Evolutionary conservation across 1,139 yeast genomes (phyloP).

Genomic region (Taphrina pruni): DNA sequence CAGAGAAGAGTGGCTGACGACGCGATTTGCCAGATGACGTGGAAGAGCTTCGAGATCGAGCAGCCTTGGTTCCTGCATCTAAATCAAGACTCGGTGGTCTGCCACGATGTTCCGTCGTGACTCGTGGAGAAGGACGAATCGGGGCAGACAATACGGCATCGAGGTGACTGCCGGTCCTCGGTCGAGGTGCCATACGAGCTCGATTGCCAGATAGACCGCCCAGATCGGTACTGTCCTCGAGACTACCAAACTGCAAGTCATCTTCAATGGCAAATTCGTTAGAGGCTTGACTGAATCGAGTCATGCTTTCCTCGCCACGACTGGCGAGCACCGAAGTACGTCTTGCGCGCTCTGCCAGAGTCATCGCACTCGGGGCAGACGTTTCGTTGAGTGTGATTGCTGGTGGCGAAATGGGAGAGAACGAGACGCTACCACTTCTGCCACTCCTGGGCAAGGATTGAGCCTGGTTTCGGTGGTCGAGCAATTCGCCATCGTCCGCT

Average conservation of each 20-base stretch:
- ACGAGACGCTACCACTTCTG: conserved; percentile 23
- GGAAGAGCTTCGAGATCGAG: neutral
- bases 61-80: neutral
- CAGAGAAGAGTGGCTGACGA: conserved; percentile 24
- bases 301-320: conserved; percentile 30
- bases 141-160: conserved; percentile 32
- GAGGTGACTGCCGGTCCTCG: conserved; percentile 35
- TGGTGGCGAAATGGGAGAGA: conserved; percentile 13
- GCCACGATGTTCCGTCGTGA: conserved; percentile 25
- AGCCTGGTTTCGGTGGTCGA: conserved; percentile 52
- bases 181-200: conserved; percentile 9
- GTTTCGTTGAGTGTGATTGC: conserved; percentile 15
- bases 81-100: conserved; percentile 33
- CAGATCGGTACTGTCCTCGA: conserved; percentile 34
- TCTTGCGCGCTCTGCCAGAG: conserved; percentile 1
- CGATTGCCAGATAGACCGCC: conserved; percentile 3
- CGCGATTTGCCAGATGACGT: conserved; percentile 9
- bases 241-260: conserved; percentile 30
- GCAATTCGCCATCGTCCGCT: conserved; percentile 44
- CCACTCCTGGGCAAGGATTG: conserved; percentile 48
- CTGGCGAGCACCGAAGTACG: neutral
- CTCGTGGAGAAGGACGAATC: conserved; percentile 30
- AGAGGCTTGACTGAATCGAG: conserved; percentile 12
- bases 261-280: conserved; percentile 36
- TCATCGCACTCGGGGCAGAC: neutral